Evolutionary conservation across 768 basidiomycete species (phyloP).

Genomic region (Mycena galopus): DNA sequence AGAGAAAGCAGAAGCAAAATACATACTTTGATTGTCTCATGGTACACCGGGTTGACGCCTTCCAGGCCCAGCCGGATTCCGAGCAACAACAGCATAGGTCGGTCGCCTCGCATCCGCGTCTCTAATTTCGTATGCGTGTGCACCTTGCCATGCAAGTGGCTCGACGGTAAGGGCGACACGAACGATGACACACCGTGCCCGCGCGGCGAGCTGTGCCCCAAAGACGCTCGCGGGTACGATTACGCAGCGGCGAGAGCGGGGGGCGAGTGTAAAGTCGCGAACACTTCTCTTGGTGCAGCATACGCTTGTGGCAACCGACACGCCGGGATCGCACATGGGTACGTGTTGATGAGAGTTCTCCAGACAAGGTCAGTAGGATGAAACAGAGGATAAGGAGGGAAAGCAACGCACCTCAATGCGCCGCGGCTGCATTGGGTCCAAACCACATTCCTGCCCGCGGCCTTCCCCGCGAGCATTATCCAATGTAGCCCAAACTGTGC

Average conservation of each 20-base stretch:
- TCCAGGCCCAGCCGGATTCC: too few relatives aligned
- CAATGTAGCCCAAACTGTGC: not conserved
- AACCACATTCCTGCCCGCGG: not conserved
- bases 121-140: not conserved
- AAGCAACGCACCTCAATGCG: slow-evolving; percentile 7
- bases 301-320: not conserved
- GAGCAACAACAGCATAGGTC: not conserved
- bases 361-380: not conserved
- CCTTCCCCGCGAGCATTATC: slow-evolving; percentile 6
- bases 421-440: slow-evolving; percentile 6
- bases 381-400: not conserved
- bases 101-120: not conserved
- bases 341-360: slow-evolving; percentile 8
- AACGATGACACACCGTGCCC: not conserved
- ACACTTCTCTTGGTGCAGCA: not conserved
- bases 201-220: not conserved
- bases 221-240: not conserved
- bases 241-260: not conserved
- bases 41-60: not conserved
- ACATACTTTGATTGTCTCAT: not conserved
- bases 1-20: not conserved
- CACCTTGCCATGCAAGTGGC: not conserved
- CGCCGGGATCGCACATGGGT: not conserved
- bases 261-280: slow-evolving; percentile 3
- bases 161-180: not conserved